Evolutionary conservation across 2,329 filamentous ascomycete species (phyloP), one percentile per base, ranked within the genome.

Genomic region (Ceratocystis lukuohia): DNA sequence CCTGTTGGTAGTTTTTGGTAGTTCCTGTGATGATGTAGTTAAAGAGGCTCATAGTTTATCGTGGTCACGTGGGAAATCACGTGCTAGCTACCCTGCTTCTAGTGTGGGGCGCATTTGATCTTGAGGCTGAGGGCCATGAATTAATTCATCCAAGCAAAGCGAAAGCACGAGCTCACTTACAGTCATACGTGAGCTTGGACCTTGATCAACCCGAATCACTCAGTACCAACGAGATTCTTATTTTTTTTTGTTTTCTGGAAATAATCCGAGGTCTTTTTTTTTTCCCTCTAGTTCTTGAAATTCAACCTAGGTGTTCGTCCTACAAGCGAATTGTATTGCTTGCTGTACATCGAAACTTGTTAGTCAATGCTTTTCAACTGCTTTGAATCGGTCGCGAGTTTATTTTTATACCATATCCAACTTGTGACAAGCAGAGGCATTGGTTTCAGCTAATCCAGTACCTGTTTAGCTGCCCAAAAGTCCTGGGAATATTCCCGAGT

Each of bases 391-490:
- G 28, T 33, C 56, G n/a, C 28, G 3, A 59, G 56, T 15, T 33
- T 10, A 30, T 25, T 25, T 59, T 37, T 59, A 22, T 37, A 17
- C 25, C 28, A 59, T 59, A 59, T 37, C 25, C 56, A 37, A 28
- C 56, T 59, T 59, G 5, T 59, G 28, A 59, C 25, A 33, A 7
- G 28, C 5, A 22, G 37, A 33, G 33, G 8, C 22, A 28, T 28
- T 53, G 22, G 2, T n/a, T 22, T 33, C 33, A 17, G 25, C 25
- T 33, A n/a, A 59, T 30, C 6, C 3, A n/a, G 7, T 30, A n/a
- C n/a, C 12, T 7, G 7, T 59, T 59, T 59, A 59, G 56, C 56
- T 59, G 56, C 56, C 56, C 12, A 59, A 59, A 33, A 59, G 56
- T 3, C n/a, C 28, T 33, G 12, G 7, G 25, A 25, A 33, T 59